Base-by-base conservation (phyloP, 176 grass and related monocot species). In the Eremochloa ophiuroides region DNA sequence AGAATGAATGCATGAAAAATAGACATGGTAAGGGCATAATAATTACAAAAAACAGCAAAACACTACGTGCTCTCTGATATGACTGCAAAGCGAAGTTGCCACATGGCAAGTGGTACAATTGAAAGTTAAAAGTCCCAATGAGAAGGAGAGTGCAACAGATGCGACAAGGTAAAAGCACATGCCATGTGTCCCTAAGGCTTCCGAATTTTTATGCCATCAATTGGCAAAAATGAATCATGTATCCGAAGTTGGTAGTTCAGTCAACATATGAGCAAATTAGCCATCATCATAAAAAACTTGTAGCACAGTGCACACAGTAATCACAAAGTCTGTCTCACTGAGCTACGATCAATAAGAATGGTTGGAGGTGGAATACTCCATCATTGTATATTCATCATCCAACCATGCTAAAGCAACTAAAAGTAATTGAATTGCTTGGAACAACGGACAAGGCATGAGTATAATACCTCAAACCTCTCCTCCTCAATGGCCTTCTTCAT, bases 391-490 rank as follows among this genome's bases (percentile, higher is more conserved):
- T 44, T 7, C 25, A 77, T 23, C 15, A 62, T 41, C 25, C 14
- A 65, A 47, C 20, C 74, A 41, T 25, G 46, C 10, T 39, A 41
- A 48, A 41, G 35, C 5, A 78, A 20, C 55, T 40, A 37, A 39
- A 64, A 33, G 3, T 25, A 69, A 40, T 22, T 74, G 29, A 74
- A 74, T 20, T 65, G 38, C 37, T n/a, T 47, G 26, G 17, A 43
- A 65, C 15, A 64, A 48, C 16, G 1, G 14, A 20, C 3, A 7
- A 20, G 22, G 29, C 33, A 82, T 15, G 37, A 68, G 38, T 73
- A 30, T 26, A 83, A 15, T 86, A 91, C 92, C 92, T 88, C 68
- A 78, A 93, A 97, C 72, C 88, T 91, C 76, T 93, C 88, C 69
- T 91, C 94, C 17, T 91, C 50, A 2, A 89, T 68, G 1, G 88